A percentile compares a stretch with the other conserved stretches of the same genome.
These are phyloP conservation scores for Diplodia corticola DNA, from an alignment of 2,329 filamentous ascomycete genomes.

Conservation along the genomic window DNA sequence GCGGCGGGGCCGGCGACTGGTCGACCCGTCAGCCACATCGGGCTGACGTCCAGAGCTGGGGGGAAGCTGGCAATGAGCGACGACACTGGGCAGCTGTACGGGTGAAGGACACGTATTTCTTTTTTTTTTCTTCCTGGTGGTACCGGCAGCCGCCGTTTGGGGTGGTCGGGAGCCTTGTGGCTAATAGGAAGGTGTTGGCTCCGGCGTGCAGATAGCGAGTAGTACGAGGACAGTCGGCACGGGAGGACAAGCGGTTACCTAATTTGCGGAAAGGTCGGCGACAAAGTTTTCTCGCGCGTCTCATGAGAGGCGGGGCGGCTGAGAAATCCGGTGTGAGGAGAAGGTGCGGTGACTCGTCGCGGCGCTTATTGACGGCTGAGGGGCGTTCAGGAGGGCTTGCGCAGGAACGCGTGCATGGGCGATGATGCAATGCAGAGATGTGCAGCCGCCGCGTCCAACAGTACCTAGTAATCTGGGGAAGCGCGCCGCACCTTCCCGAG, in stretches of 20 bases:
- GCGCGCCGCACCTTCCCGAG: constrained; percentile 6
- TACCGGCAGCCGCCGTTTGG: not conserved
- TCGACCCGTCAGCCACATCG: constrained; percentile 10
- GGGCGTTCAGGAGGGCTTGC: constrained; percentile 10
- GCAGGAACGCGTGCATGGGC: constrained; percentile 14
- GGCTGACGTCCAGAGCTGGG: not conserved
- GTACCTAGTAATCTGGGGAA: constrained; percentile 16
- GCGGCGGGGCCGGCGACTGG: not conserved
- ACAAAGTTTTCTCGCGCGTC: constrained; percentile 3
- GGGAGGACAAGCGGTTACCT: constrained; percentile 6
- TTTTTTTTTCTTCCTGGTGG: no score
- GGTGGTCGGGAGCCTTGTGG: not conserved
- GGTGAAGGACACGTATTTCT: not conserved
- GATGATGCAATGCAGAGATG: constrained; percentile 18
- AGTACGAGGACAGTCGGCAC: not conserved
- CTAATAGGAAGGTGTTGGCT: not conserved
- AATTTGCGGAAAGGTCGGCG: constrained; percentile 8
- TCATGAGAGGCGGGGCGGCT: constrained; percentile 14
- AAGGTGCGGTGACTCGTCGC: not conserved
- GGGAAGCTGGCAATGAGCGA: constrained; percentile 9
- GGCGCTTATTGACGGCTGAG: constrained; percentile 15
- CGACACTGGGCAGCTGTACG: constrained; percentile 4
- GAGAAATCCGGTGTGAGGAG: constrained; percentile 6
- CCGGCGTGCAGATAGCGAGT: not conserved
- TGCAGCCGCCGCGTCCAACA: not conserved